Evolutionary conservation across 1,139 yeast species (phyloP).

Genomic region (Sugiyamaella japonica): DNA sequence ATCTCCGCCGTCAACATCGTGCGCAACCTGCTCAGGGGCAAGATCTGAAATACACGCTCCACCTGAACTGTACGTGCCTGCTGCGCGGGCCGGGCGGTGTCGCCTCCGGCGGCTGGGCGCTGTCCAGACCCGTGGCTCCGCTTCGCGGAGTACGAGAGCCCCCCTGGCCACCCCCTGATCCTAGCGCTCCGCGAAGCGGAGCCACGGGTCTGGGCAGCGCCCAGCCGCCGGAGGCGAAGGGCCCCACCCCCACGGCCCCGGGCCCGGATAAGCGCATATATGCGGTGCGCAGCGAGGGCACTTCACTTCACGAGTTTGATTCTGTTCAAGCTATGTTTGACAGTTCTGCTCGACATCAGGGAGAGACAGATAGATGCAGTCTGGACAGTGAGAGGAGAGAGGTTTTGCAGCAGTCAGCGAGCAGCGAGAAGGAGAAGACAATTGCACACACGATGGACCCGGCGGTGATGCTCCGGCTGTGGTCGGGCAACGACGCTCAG

Average conservation of each 20-base stretch:
- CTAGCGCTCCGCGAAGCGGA: neutral
- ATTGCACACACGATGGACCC: slow-evolving; percentile 13
- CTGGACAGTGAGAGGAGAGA: neutral
- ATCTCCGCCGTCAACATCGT: slow-evolving; percentile 79
- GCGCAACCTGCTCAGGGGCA: slow-evolving; percentile 64
- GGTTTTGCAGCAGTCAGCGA: neutral
- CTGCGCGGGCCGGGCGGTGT: neutral
- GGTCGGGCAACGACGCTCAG: slow-evolving; percentile 41
- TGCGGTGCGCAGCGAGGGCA: slow-evolving; percentile 6
- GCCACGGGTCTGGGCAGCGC: neutral
- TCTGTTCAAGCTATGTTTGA: neutral
- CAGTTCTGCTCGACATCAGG: neutral
- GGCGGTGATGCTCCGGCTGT: slow-evolving; percentile 31
- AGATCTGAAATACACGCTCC: slow-evolving; percentile 49
- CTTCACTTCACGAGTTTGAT: slow-evolving; percentile 1
- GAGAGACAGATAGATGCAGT: neutral
- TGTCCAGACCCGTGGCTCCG: neutral
- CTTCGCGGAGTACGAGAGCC: neutral
- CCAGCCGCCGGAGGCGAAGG: neutral
- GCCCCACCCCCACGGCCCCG: neutral
- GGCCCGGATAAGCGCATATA: neutral
- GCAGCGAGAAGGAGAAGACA: neutral
- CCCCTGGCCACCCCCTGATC: neutral
- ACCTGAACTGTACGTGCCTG: neutral
- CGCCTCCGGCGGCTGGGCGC: neutral